Evolutionary conservation across 148 eudicot genomes (phyloP).

Genomic region (Hydrangea macrophylla): DNA sequence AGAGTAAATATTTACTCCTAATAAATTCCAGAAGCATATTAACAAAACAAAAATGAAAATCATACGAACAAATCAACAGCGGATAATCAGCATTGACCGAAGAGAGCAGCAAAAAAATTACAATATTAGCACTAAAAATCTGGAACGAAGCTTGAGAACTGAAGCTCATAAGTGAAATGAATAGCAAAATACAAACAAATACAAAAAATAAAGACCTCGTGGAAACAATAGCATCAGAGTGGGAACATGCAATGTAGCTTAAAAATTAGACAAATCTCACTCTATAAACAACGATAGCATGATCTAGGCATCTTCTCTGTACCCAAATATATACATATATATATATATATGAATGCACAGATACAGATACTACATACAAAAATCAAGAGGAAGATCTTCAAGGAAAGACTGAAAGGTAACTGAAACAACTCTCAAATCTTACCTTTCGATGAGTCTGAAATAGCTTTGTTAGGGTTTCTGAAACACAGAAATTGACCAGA

Average conservation of each 20-base stretch:
- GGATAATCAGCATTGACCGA: not conserved
- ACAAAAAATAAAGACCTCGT: not conserved
- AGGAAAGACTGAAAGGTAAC: not conserved
- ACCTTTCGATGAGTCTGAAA: constrained; percentile 6
- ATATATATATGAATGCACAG: not conserved
- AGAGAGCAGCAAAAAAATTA: not conserved
- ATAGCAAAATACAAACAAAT: not conserved
- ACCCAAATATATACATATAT: not conserved
- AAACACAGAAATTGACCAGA: not conserved
- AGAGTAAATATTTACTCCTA: not conserved
- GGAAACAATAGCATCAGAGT: not conserved
- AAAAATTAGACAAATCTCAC: not conserved
- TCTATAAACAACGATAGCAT: not conserved
- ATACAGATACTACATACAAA: not conserved
- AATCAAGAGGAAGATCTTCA: not conserved
- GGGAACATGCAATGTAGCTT: not conserved
- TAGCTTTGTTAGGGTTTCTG: not conserved
- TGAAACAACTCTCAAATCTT: not conserved
- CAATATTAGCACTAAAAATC: not conserved
- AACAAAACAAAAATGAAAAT: not conserved
- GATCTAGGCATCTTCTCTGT: not conserved
- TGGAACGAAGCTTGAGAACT: not conserved
- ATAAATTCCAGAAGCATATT: not conserved
- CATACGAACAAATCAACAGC: not conserved
- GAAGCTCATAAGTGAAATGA: not conserved